Evolutionary conservation across 805 yeast genomes (phyloP).

Genomic region (Metschnikowia drakensbergensis): DNA sequence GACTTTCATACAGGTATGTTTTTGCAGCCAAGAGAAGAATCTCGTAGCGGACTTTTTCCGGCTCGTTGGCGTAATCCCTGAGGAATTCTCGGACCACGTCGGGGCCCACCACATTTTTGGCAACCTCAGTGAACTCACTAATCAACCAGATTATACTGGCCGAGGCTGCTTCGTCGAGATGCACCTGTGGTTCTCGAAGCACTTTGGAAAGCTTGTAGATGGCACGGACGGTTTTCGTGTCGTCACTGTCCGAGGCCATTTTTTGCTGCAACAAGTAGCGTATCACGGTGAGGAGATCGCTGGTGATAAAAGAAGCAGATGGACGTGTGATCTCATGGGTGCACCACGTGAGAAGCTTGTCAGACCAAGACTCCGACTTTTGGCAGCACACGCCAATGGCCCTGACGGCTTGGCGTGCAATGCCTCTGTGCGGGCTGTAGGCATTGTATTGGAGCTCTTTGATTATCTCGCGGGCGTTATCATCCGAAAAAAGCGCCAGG

Average conservation of each 20-base stretch:
- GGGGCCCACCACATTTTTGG: constrained; percentile 52
- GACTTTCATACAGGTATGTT: constrained; percentile 32
- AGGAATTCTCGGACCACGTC: constrained; percentile 66
- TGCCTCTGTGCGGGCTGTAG: constrained; percentile 18
- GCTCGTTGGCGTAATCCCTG: constrained; percentile 51
- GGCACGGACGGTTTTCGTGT: constrained; percentile 43
- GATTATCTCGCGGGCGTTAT: constrained; percentile 50
- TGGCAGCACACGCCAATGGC: constrained; percentile 61
- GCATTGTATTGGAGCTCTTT: constrained; percentile 64
- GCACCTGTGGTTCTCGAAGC: constrained; percentile 7
- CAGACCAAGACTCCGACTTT: constrained; percentile 44
- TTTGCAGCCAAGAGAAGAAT: constrained; percentile 73
- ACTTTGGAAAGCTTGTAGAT: constrained; percentile 45
- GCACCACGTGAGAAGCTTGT: constrained; percentile 62
- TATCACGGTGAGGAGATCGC: constrained; percentile 69
- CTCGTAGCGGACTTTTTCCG: constrained; percentile 61
- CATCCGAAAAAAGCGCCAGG: constrained; percentile 51
- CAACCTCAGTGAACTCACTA: constrained; percentile 64
- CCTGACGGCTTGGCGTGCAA: constrained; percentile 49
- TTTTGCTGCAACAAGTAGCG: constrained; percentile 64
- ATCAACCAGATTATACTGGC: constrained; percentile 88
- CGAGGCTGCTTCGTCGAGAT: constrained; percentile 49
- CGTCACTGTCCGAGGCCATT: constrained; percentile 23
- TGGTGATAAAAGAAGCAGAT: constrained; percentile 32
- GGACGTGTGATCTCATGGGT: constrained; percentile 41